Conservation (phyloP, 2,329 filamentous ascomycete genomes). For the Alternaria arborescens region DNA sequence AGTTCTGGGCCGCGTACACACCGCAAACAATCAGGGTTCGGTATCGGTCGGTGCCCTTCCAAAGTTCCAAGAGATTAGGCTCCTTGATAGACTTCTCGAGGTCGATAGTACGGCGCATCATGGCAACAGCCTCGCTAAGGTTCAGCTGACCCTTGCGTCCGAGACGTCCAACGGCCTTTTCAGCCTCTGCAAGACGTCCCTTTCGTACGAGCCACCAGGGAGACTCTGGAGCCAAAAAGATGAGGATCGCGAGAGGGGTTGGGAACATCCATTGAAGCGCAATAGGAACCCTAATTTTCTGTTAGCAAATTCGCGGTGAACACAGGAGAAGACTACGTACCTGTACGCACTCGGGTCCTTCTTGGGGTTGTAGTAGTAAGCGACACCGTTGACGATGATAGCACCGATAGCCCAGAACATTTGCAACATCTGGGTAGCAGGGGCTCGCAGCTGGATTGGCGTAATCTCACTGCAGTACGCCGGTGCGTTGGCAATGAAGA, state of each 20-base stretch:
- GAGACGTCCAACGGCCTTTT: slow-evolving; percentile 60
- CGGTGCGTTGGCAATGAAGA: slow-evolving; percentile 72
- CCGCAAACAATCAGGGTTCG: slow-evolving; percentile 65
- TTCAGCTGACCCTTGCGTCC: slow-evolving; percentile 55
- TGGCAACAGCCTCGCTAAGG: slow-evolving; percentile 60
- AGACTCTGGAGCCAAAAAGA: slow-evolving; percentile 62
- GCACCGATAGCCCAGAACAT: slow-evolving; percentile 72
- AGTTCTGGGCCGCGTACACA: slow-evolving; percentile 67
- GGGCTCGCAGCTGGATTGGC: slow-evolving; percentile 65
- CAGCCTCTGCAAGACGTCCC: slow-evolving; percentile 52
- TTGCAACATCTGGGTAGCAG: slow-evolving; percentile 69
- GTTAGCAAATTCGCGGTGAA: slow-evolving; percentile 15
- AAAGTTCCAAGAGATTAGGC: slow-evolving; percentile 62
- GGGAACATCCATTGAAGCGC: slow-evolving; percentile 58
- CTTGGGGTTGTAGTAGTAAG: slow-evolving; percentile 60
- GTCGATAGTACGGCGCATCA: slow-evolving; percentile 67
- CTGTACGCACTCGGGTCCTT: slow-evolving; percentile 26
- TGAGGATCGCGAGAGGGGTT: slow-evolving; percentile 53
- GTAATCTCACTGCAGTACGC: slow-evolving; percentile 71
- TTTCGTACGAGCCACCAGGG: slow-evolving; percentile 61
- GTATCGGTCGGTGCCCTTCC: slow-evolving; percentile 63
- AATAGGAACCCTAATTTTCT: slow-evolving; percentile 34
- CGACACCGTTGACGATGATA: slow-evolving; percentile 68
- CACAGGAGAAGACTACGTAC: slow-evolving; percentile 14
- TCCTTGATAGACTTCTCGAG: slow-evolving; percentile 61